Evolutionary conservation across 306 rosid species (phyloP), one percentile per base, ranked within the genome.

Genomic region (Acacia crassicarpa): DNA sequence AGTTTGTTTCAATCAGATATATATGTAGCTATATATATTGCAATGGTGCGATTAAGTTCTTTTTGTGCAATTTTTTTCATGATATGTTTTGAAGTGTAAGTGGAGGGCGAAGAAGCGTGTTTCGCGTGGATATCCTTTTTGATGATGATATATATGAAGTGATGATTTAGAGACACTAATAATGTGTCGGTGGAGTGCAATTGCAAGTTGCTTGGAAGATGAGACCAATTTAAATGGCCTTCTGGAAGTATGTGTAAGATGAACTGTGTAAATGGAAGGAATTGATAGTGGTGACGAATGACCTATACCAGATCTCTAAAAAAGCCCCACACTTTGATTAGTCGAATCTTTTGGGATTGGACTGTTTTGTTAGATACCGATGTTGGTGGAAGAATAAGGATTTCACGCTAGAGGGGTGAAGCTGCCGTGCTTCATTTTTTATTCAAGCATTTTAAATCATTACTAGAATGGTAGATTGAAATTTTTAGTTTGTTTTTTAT

Each of bases 301-400:
- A 48, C 54, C 43, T 32, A 51, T 19, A 59, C 20, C 9, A 17
- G n/a, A 22, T 56, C 73, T 10, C 59, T 9, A 35, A 14, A 65
- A 75, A 0, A 48, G 43, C 35, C 49, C 65, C 65, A 70, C 22
- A n/a, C 59, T 77, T 80, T 38, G 51, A 48, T 72, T 10, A 48
- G 61, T 59, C 49, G 54, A 83, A 83, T 83, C 78, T 78, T 80
- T 32, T 35, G 73, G 41, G 67, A 68, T 20, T 81, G 83, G 62
- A 49, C 71, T 59, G 43, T 75, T 79, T 67, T 67, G 27, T 53
- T 75, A 30, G 76, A 84, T 46, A 71, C 14, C 13, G 10, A 4
- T 51, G n/a, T 53, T 5, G 17, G 59, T 7, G 25, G 25, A n/a
- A 1, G 30, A 9, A 22, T 56, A 27, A 20, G 11, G 63, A n/a